Evolutionary conservation across 1,284 basidiomycete species (phyloP).

Genomic region (Boletus sp.): DNA sequence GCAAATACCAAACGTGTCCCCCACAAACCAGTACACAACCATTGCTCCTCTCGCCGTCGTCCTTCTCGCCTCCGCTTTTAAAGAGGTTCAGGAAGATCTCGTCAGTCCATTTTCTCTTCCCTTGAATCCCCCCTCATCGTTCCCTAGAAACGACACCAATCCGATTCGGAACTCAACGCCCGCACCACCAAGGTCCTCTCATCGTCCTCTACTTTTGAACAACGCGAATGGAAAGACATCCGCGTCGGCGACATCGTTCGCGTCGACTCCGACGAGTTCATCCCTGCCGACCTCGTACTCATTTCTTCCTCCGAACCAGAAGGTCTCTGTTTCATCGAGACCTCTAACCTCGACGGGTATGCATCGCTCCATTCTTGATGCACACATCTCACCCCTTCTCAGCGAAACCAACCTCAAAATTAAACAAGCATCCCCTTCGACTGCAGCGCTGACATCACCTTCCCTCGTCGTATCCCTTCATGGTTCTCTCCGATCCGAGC

Average conservation of each 20-base stretch:
- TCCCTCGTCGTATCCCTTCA: constrained; percentile 69
- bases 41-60: constrained; percentile 90
- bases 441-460: constrained; percentile 75
- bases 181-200: constrained; percentile 77
- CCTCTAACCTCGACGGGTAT: constrained; percentile 93
- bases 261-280: constrained; percentile 89
- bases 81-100: constrained; percentile 94
- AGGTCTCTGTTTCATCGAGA: constrained; percentile 96
- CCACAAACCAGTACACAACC: constrained; percentile 94
- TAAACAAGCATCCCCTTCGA: constrained; percentile 90
- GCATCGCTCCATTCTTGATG: constrained; percentile 26
- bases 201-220: constrained; percentile 62
- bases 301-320: constrained; percentile 93
- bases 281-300: constrained; percentile 91
- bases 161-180: constrained; percentile 89
- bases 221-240: constrained; percentile 86
- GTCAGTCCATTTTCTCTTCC: constrained; percentile 36
- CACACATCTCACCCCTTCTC: constrained; percentile 2
- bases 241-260: constrained; percentile 91
- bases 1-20: constrained; percentile 97
- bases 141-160: constrained; percentile 88
- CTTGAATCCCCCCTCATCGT: not conserved
- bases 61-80: constrained; percentile 92
- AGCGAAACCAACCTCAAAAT: constrained; percentile 99
- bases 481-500: constrained; percentile 88